A percentile compares a stretch with the other conserved stretches of the same genome.
Conservation (phyloP, 1,284 basidiomycete species). For the Papiliotrema terrestris region DNA sequence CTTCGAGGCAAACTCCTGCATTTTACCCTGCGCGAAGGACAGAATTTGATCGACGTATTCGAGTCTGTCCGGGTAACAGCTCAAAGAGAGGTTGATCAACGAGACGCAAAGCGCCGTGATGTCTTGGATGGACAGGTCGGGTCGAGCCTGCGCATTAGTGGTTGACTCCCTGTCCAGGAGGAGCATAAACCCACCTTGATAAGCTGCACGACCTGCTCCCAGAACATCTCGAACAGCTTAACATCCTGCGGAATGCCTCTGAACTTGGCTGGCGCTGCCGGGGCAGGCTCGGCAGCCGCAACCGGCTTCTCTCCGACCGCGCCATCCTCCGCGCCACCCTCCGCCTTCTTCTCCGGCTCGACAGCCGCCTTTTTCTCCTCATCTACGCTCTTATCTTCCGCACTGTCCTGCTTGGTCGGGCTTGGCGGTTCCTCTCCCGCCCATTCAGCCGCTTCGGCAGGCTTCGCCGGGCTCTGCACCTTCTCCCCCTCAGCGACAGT, state of each 20-base stretch:
- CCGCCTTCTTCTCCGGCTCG: constrained; percentile 39
- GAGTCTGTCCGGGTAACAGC: constrained; percentile 89
- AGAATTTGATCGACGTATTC: constrained; percentile 95
- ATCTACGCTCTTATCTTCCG: constrained; percentile 2
- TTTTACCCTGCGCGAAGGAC: constrained; percentile 77
- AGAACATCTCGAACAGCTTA: constrained; percentile 91
- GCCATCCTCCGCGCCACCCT: constrained; percentile 51
- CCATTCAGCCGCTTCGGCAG: constrained; percentile 41
- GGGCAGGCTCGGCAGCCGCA: constrained; percentile 5
- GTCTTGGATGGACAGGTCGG: constrained; percentile 91
- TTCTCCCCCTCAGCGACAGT: constrained; percentile 29
- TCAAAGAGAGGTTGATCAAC: constrained; percentile 83
- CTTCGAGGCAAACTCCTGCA: constrained; percentile 77
- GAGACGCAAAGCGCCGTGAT: constrained; percentile 91
- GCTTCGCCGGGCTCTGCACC: constrained; percentile 14
- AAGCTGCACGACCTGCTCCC: constrained; percentile 94
- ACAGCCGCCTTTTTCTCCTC: constrained; percentile 4
- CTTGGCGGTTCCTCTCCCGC: constrained; percentile 16
- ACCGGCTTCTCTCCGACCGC: constrained; percentile 11
- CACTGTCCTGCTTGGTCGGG: constrained; percentile 16
- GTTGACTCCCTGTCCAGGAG: neutral
- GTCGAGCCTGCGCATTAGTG: constrained; percentile 64
- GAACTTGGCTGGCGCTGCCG: constrained; percentile 54
- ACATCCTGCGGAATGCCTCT: constrained; percentile 89
- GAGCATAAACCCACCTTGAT: constrained; percentile 66